Evolutionary conservation across 306 rosid species (phyloP).

Genomic region (Fragaria vesca): DNA sequence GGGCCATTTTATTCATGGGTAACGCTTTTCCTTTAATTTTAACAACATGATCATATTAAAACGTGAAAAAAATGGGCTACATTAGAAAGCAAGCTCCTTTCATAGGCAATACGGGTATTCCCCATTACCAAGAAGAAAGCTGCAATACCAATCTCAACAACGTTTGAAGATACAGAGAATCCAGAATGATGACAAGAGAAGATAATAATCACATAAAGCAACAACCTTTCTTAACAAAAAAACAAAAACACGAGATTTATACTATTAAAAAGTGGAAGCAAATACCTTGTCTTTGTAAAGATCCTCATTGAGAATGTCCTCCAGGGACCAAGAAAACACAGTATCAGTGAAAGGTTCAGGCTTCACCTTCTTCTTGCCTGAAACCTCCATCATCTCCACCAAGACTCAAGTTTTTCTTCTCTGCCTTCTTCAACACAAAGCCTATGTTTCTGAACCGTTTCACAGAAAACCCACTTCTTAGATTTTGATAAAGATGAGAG

Average conservation of each 20-base stretch:
- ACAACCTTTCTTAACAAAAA: background rate
- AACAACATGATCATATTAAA: background rate
- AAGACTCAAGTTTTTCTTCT: background rate
- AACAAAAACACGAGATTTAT: background rate
- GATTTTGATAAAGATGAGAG: background rate
- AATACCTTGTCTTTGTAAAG: conserved; percentile 43
- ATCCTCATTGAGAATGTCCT: conserved; percentile 43
- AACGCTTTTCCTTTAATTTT: background rate
- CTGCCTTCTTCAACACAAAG: background rate
- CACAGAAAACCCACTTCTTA: conserved; percentile 10
- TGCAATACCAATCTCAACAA: background rate
- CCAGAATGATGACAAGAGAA: background rate
- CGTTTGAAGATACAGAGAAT: background rate
- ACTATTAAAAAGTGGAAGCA: background rate
- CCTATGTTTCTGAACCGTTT: background rate
- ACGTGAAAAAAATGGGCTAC: background rate
- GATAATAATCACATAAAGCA: background rate
- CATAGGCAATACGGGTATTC: background rate
- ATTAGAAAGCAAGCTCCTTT: background rate
- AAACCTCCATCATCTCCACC: conserved; percentile 35
- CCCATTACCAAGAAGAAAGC: background rate
- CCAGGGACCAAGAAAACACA: conserved; percentile 60
- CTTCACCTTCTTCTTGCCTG: conserved; percentile 17
- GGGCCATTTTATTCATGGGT: background rate
- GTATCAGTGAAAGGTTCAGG: conserved; percentile 23